These are phyloP conservation scores for Boletus eberwhitei DNA, from an alignment of 768 basidiomycete species.

Conservation along the genomic window DNA sequence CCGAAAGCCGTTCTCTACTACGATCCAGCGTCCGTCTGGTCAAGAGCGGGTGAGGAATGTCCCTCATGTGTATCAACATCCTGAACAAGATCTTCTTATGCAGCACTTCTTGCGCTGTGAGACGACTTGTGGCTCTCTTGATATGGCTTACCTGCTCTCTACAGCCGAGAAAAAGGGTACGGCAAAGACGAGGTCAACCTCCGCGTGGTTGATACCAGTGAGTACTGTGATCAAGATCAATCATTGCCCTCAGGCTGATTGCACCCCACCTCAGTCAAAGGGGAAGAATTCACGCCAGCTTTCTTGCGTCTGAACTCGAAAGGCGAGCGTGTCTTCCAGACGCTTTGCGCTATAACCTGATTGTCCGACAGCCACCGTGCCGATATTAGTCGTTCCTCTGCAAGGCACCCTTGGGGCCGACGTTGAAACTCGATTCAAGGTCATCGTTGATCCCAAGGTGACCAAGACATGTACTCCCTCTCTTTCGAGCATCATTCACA, in stretches of 20 bases:
- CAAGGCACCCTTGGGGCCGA: conserved; percentile 66
- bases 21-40: conserved; percentile 59
- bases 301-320: conserved; percentile 77
- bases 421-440: conserved; percentile 76
- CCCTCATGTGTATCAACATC: not conserved
- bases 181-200: conserved; percentile 70
- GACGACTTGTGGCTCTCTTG: conserved; percentile 11
- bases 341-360: conserved; percentile 8
- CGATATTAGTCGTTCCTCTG: conserved; percentile 82
- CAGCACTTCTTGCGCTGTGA: conserved; percentile 58
- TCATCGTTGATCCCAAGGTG: conserved; percentile 70
- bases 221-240: conserved; percentile 6
- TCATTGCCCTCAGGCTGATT: not conserved
- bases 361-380: conserved; percentile 60
- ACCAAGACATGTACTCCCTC: not conserved
- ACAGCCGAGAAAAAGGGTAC: conserved; percentile 80
- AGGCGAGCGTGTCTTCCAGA: conserved; percentile 38
- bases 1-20: conserved; percentile 85
- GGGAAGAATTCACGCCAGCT: conserved; percentile 73
- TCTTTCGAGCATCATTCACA: not conserved
- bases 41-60: conserved; percentile 50
- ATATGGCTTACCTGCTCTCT: conserved; percentile 1
- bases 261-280: conserved; percentile 49
- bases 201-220: conserved; percentile 65
- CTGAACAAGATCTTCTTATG: conserved; percentile 1